These are phyloP conservation scores for Cyanidiococcus yangmingshanensis DNA, from an alignment of 23 red algal genomes.

Conservation along the genomic window DNA sequence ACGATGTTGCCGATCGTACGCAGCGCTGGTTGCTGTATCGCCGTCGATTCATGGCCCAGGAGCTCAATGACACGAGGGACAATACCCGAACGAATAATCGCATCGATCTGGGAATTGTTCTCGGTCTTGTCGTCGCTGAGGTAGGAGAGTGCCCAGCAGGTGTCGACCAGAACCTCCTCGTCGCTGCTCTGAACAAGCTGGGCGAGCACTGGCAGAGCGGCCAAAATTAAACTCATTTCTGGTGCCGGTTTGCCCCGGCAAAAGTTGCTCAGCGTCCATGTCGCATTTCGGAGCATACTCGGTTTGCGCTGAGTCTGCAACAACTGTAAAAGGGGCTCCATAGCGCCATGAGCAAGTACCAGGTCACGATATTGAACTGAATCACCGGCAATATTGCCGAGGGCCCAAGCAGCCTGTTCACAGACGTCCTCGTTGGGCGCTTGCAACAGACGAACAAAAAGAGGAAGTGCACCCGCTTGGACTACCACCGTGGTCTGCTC, in stretches of 20 bases:
- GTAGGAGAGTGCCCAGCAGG: conserved; percentile 87
- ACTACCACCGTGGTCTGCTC: conserved; percentile 77
- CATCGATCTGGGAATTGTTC: conserved; percentile 54
- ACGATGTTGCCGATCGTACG: conserved; percentile 92
- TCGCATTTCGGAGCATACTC: conserved; percentile 73
- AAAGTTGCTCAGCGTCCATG: conserved; percentile 92
- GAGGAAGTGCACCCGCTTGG: conserved; percentile 67
- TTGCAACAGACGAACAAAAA: conserved; percentile 69
- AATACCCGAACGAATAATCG: conserved; percentile 73
- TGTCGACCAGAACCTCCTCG: conserved; percentile 85
- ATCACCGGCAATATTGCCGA: conserved; percentile 95
- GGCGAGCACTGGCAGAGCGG: conserved; percentile 59
- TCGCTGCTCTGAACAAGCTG: conserved; percentile 62
- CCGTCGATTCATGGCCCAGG: conserved; percentile 50
- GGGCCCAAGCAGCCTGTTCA: conserved; percentile 92
- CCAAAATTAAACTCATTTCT: conserved; percentile 45
- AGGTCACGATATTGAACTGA: conserved; percentile 67
- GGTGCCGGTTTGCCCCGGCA: conserved; percentile 84
- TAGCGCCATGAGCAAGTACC: conserved; percentile 62
- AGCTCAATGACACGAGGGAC: conserved; percentile 76
- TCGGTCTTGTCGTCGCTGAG: conserved; percentile 53
- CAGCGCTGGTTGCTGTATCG: conserved; percentile 65
- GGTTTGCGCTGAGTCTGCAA: conserved; percentile 50
- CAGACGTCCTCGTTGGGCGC: conserved; percentile 78
- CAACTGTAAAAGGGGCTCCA: conserved; percentile 62